These are phyloP conservation scores for Coniferiporia sulphurascens DNA, from an alignment of 1,284 basidiomycete genomes.

Conservation along the genomic window DNA sequence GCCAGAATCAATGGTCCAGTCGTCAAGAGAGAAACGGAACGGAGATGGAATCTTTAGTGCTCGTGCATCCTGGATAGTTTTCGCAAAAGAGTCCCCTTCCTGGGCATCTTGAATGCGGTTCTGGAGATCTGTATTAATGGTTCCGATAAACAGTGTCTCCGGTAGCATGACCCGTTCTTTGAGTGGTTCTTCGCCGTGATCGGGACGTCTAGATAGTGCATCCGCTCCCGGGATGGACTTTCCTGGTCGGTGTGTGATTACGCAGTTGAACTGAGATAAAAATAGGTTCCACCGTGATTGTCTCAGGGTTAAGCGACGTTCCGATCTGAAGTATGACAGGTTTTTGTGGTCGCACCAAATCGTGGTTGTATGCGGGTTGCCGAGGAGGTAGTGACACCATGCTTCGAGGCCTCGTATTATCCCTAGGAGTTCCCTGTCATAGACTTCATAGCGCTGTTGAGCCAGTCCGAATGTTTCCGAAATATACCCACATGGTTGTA, in stretches of 20 bases:
- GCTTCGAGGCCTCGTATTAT: not conserved
- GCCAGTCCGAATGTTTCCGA: not conserved
- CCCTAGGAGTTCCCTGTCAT: not conserved
- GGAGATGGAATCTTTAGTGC: not conserved
- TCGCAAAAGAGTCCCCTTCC: too few species aligned
- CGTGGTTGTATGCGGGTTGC: not conserved
- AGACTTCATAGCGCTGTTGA: not conserved
- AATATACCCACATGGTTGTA: not conserved
- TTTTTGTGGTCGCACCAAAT: constrained; percentile 5
- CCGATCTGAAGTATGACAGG: not conserved
- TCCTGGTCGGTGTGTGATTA: constrained; percentile 36
- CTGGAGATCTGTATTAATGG: constrained; percentile 11
- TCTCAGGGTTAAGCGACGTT: not conserved
- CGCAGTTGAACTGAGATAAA: constrained; percentile 34
- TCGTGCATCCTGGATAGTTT: not conserved
- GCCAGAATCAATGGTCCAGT: constrained; percentile 16
- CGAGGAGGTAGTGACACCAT: not conserved
- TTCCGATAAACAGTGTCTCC: constrained; percentile 23
- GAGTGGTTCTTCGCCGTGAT: constrained; percentile 28
- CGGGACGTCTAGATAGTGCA: constrained; percentile 34
- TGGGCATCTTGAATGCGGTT: not conserved
- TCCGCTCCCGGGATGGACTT: constrained; percentile 31
- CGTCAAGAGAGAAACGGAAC: not conserved
- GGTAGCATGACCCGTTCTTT: constrained; percentile 31
- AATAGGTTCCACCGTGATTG: constrained; percentile 38